Base-by-base conservation (phyloP, 169 alveolate species). In the Cytauxzoon felis region DNA sequence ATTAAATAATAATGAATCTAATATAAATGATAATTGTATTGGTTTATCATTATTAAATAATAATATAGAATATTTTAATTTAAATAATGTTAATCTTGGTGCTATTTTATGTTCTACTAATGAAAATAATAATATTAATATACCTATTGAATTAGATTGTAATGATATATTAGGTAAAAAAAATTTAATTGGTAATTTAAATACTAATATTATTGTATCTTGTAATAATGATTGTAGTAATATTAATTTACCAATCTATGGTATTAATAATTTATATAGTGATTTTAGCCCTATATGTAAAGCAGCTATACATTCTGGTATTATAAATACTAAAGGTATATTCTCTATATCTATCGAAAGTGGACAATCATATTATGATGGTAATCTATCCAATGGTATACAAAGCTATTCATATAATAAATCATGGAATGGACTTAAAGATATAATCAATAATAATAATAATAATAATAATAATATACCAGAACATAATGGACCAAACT, bases 271-370 rank as follows among this genome's bases (percentile, higher is more conserved):
- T 21, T 63, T 88, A 13, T 92, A 89, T 62, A 69, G 93, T 33
- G 96, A 90, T 47, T 71, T 68, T 33, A 89, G 94, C 75, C 87
- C 95, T 19, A 88, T 92, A 27, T 92, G 96, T 47, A 81, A 81
- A 50, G 96, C 96, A 5, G 96, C 94, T 18, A 79, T 92, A n/a
- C 96, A 92, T 51, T 79, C 93, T 1, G 96, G 94, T 26, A 87
- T 87, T 27, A 84, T 89, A 49, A 73, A 79, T 32, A 43, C 56
- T 51, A 88, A 86, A 21, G 96, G 96, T 32, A 85, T 88, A 5
- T 79, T 89, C 66, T 86, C 87, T 33, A 91, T 91, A 7, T 70
- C 95, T 1, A 58, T 92, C 18, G 96, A 92, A 64, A 88, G 91
- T 34, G 93, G 94, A 5, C 54, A 78, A 33, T 80, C 69, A 24